Evolutionary conservation across 768 basidiomycete species (phyloP), one percentile per base, ranked within the genome.

Genomic region (Russula griseocarnosa): DNA sequence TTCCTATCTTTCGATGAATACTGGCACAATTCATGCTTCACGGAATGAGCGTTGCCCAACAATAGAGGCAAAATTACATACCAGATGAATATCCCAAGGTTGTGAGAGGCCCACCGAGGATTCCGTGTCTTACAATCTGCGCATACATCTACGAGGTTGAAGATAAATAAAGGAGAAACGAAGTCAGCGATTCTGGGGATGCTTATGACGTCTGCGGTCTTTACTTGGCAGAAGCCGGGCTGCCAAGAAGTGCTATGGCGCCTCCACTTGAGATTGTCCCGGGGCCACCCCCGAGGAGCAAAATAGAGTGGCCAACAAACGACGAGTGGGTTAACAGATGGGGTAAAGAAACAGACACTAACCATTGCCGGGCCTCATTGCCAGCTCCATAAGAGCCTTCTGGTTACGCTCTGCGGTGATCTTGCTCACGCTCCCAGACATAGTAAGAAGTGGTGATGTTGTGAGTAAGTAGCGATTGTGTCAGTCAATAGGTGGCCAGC

Each of bases 1-100:
- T 95, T 2, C 95, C 95, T 63, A 98, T 87, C 79, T 95, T 96
- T 58, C 95, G 83, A 77, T 98, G 95, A 56, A 96, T 85, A 63
- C 89, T 88, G 18, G 95, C 95, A 72, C 95, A 98, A 69, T 83
- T 84, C 49, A 93, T 80, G 70, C 94, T 94, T 65, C 40, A 65
- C 59, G 66, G 34, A 63, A 66, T 63, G 38, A 61, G 66, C 49
- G 60, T 38, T 55, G 54, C 36, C 52, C 47, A 46, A 55, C 20
- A 54, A 54, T 16, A 32, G 28, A 36, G 8, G 42, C 28, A 14
- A 52, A 18, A 11, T 72, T 78, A 55, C 71, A 89, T 71, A 90
- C 90, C 92, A 95, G 26, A 94, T 81, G 71, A 94, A 94, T 64
- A 94, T 90, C 20, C 95, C 94, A 4, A 97, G 78, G 71, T 88